Evolutionary conservation across 768 basidiomycete genomes (phyloP), one percentile per base, ranked within the genome.

Genomic region (Candolleomyces aberdarensis): DNA sequence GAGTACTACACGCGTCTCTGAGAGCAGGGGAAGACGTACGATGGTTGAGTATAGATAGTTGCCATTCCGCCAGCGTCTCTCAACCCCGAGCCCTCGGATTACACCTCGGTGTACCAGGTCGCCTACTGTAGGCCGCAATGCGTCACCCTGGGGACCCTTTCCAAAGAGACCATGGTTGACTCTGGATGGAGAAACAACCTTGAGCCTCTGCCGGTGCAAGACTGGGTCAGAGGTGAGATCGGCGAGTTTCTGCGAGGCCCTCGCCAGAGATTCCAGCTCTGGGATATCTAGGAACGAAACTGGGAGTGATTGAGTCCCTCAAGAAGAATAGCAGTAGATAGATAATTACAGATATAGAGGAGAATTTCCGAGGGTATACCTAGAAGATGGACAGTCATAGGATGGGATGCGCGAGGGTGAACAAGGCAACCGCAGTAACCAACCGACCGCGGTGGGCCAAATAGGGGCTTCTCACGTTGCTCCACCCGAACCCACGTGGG

Each of bases 221-320:
- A 86, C 79, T 0, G 85, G 87, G 69, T 91, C 89, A 7, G 78
- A 70, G 11, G 86, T 81, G 56, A 90, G 75, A 7, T 67, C 68
- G 8, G 79, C 78, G 7, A 91, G 75, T 22, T 70, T 62, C 29
- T 78, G 83, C 56, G 75, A 80, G 29, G 80, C 75, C 58, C 75
- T 79, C 8, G 82, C 78, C 44, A 89, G 69, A 1, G 77, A 66
- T 51, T 80, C 81, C 50, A 91, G 80, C 68, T 92, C 90, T 0
- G 90, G 89, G 6, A 91, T 71, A 71, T 91, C 90, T 58, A 92
- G 77, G 70, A 83, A 91, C 0, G 86, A 85, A 49, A 88, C 89
- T 90, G 59, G 11, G 36, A 36, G 36, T 11, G 36, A 11, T 11
- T 36, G 11, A 2, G 26, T 39, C 10, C 52, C 11, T 14, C 29